These are phyloP conservation scores for Scleroderma bovista DNA, from an alignment of 768 basidiomycete genomes.

Conservation along the genomic window DNA sequence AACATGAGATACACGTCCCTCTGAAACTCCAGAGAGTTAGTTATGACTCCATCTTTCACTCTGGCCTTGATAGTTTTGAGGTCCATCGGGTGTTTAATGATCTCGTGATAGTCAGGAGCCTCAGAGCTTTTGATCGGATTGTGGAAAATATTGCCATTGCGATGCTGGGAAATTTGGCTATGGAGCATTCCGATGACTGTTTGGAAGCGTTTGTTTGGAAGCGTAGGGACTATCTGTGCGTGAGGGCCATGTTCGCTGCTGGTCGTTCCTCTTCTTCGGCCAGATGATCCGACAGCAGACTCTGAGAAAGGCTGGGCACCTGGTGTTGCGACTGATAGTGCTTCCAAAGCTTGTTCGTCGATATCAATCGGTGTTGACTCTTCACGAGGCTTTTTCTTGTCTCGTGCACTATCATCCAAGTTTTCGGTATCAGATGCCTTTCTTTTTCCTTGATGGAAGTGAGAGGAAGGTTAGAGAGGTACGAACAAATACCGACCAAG, in stretches of 20 bases:
- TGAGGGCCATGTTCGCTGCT: constrained; percentile 12
- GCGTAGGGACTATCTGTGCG: constrained; percentile 16
- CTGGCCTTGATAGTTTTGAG: constrained; percentile 87
- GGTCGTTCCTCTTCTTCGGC: constrained; percentile 14
- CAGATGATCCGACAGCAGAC: constrained; percentile 6
- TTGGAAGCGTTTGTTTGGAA: constrained; percentile 67
- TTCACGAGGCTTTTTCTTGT: constrained; percentile 25
- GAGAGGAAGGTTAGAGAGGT: background rate
- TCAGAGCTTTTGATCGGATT: constrained; percentile 85
- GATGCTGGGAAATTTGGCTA: constrained; percentile 76
- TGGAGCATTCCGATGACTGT: constrained; percentile 78
- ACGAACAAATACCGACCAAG: background rate
- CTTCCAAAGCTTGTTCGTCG: constrained; percentile 41
- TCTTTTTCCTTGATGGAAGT: constrained; percentile 19
- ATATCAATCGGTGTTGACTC: constrained; percentile 17
- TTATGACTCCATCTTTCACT: constrained; percentile 78
- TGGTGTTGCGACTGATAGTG: too few species aligned
- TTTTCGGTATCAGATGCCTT: constrained; percentile 19
- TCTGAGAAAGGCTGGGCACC: constrained; percentile 1
- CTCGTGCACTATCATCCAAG: constrained; percentile 18
- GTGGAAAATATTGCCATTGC: constrained; percentile 86
- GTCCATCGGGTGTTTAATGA: constrained; percentile 94
- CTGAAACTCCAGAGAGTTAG: constrained; percentile 81
- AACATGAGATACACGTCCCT: constrained; percentile 92
- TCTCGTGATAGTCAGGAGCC: constrained; percentile 87